phyloP scores from a whole-genome alignment of 1,284 basidiomycete genomes.

The Ustilago lituana region DNA sequence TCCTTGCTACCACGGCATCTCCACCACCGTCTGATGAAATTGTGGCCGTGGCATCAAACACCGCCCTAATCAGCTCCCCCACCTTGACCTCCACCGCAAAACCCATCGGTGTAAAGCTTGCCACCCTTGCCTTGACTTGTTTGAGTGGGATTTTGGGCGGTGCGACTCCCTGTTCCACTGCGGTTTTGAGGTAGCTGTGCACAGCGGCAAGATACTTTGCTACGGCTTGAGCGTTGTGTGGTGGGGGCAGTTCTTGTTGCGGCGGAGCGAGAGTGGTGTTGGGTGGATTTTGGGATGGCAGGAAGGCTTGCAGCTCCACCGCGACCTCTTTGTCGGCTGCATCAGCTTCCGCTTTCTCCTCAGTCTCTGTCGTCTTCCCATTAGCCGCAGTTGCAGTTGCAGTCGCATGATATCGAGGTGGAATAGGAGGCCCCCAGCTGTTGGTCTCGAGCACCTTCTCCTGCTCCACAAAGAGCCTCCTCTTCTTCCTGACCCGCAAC shows the following conservation, averaged over 20 bases:
- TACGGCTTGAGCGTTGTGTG: conserved; percentile 14
- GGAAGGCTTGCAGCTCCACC: conserved; percentile 7
- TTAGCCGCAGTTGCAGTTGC: neutral
- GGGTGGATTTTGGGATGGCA: conserved; percentile 23
- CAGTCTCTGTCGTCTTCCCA: neutral
- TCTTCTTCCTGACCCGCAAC: conserved; percentile 31
- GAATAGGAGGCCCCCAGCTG: conserved; percentile 21
- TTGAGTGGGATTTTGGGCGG: conserved; percentile 16
- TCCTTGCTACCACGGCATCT: neutral
- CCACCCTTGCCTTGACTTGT: conserved; percentile 22
- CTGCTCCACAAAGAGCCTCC: conserved; percentile 34
- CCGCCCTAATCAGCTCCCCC: conserved; percentile 7
- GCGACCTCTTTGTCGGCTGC: neutral
- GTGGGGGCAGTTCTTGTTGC: conserved; percentile 8
- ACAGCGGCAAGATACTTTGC: conserved; percentile 16
- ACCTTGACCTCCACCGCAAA: conserved; percentile 27
- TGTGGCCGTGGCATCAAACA: conserved; percentile 17
- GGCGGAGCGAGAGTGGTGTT: neutral
- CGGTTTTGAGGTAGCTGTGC: conserved; percentile 20
- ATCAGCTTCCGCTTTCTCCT: neutral
- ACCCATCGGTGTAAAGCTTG: neutral
- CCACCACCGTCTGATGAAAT: neutral
- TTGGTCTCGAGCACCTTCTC: conserved; percentile 29
- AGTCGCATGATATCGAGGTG: neutral
- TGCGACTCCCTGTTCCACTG: conserved; percentile 9